Conservation (phyloP, 1,284 basidiomycete genomes). For the Cryptococcus jaspeensis region DNA sequence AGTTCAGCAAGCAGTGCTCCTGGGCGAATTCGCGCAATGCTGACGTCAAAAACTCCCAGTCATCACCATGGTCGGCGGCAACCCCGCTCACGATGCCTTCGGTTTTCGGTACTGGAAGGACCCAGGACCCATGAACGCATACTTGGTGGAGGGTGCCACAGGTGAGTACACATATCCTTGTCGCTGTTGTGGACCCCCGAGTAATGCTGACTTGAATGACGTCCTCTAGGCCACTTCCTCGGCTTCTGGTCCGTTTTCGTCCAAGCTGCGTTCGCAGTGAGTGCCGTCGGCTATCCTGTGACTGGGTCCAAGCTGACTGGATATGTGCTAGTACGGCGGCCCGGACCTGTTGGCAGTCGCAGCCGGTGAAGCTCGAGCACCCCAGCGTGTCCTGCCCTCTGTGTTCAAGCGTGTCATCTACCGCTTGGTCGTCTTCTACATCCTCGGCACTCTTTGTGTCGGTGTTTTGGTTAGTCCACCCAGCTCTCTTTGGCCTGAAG, state of each 20-base stretch:
- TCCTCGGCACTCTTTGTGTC: slow-evolving; percentile 59
- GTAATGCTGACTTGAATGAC: slow-evolving; percentile 4
- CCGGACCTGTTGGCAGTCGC: slow-evolving; percentile 29
- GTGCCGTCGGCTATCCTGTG: too few relatives aligned
- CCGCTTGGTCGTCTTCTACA: slow-evolving; percentile 68
- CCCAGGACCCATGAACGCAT: slow-evolving; percentile 58
- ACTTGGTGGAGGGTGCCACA: slow-evolving; percentile 21
- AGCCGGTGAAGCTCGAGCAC: slow-evolving; percentile 53
- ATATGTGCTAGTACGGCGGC: slow-evolving; percentile 28
- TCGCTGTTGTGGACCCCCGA: slow-evolving; percentile 33
- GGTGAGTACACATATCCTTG: too few relatives aligned
- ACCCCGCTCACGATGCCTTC: slow-evolving; percentile 55
- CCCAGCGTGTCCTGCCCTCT: slow-evolving; percentile 68
- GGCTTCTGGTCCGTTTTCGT: slow-evolving; percentile 24
- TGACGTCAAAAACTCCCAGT: slow-evolving; percentile 57
- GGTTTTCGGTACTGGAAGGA: slow-evolving; percentile 63
- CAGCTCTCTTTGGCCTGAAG: too few relatives aligned
- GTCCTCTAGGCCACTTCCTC: slow-evolving; percentile 15
- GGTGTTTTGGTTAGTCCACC: slow-evolving; percentile 53
- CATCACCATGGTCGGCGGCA: slow-evolving; percentile 69
- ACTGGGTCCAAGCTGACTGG: too few relatives aligned
- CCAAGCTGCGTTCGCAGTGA: slow-evolving; percentile 27
- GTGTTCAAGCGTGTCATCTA: slow-evolving; percentile 69
- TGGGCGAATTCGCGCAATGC: too few relatives aligned
- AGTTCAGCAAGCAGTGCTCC: too few relatives aligned